Conservation (phyloP, 257 asterid genomes). For the Fraxinus quadrangulata region DNA sequence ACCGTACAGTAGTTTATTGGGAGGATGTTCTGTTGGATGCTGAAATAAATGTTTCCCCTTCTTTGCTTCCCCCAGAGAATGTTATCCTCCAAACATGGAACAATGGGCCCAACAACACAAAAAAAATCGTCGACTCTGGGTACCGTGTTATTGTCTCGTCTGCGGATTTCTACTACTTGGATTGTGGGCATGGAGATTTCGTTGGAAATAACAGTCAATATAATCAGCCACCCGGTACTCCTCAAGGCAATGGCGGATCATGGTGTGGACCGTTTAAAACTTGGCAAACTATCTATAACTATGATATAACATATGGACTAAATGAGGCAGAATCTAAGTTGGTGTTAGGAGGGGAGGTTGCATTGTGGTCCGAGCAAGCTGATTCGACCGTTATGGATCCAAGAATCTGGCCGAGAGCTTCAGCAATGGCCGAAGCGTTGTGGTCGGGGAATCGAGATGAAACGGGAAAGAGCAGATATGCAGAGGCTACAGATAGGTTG, state of each 20-base stretch:
- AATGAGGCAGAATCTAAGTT: conserved; percentile 55
- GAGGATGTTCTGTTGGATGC: conserved; percentile 75
- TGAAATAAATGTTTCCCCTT: conserved; percentile 45
- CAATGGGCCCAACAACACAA: conserved; percentile 70
- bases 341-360: conserved; percentile 89
- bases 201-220: conserved; percentile 65
- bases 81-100: conserved; percentile 88
- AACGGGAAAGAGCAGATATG: conserved; percentile 67
- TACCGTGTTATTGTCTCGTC: conserved; percentile 83
- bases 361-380: conserved; percentile 94
- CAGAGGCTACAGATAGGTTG: conserved; percentile 80
- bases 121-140: conserved; percentile 61
- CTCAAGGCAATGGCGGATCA: conserved; percentile 70
- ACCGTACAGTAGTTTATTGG: conserved; percentile 85
- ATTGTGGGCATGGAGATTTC: conserved; percentile 80
- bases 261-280: conserved; percentile 94
- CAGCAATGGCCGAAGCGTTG: conserved; percentile 77
- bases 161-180: conserved; percentile 71
- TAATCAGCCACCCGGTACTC: conserved; percentile 56
- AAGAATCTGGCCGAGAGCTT: conserved; percentile 81
- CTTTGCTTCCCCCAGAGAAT: conserved; percentile 59
- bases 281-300: conserved; percentile 84
- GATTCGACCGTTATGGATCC: conserved; percentile 80
- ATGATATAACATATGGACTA: conserved; percentile 70
- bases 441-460: conserved; percentile 89